phyloP scores from a whole-genome alignment of 768 basidiomycete species.

The Fistulinella prunicolor region DNA sequence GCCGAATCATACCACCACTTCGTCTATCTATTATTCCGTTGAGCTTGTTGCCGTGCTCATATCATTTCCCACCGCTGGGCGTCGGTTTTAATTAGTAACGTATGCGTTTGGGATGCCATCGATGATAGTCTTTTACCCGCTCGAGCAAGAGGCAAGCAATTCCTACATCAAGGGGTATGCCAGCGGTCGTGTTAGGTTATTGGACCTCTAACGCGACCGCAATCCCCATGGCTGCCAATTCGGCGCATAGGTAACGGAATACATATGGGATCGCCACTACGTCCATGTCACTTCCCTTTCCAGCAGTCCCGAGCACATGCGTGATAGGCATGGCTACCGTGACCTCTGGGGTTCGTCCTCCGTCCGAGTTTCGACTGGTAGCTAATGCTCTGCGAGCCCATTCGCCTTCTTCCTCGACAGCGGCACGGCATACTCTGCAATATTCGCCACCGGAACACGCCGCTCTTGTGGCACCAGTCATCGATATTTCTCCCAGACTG shows the following conservation, averaged over 20 bases:
- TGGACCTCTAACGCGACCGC: slow-evolving; percentile 78
- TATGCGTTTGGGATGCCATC: slow-evolving; percentile 13
- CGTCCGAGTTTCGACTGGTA: slow-evolving; percentile 49
- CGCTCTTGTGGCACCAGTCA: slow-evolving; percentile 49
- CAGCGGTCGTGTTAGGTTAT: slow-evolving; percentile 24
- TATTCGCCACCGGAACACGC: slow-evolving; percentile 87
- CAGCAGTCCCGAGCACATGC: slow-evolving; percentile 56
- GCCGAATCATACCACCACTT: slow-evolving; percentile 12
- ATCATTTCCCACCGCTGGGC: slow-evolving; percentile 12
- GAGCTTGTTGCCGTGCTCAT: slow-evolving; percentile 10
- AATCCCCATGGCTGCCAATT: slow-evolving; percentile 98
- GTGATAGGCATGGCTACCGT: slow-evolving; percentile 63
- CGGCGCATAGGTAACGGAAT: slow-evolving; percentile 91
- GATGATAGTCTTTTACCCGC: not conserved
- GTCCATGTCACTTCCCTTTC: slow-evolving; percentile 82
- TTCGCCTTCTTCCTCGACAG: slow-evolving; percentile 61
- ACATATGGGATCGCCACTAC: slow-evolving; percentile 95
- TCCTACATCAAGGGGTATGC: not conserved
- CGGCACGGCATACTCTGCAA: slow-evolving; percentile 87
- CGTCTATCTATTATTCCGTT: slow-evolving; percentile 13
- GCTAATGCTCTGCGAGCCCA: slow-evolving; percentile 55
- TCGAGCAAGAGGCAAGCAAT: not conserved
- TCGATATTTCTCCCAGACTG: slow-evolving; percentile 60
- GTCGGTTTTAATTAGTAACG: slow-evolving; percentile 11
- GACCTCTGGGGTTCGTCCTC: slow-evolving; percentile 47